A percentile compares a stretch with the other conserved stretches of the same genome.
These are phyloP conservation scores for Aspergillus ochraceoroseus DNA, from an alignment of 2,329 filamentous ascomycete genomes.

Conservation along the genomic window DNA sequence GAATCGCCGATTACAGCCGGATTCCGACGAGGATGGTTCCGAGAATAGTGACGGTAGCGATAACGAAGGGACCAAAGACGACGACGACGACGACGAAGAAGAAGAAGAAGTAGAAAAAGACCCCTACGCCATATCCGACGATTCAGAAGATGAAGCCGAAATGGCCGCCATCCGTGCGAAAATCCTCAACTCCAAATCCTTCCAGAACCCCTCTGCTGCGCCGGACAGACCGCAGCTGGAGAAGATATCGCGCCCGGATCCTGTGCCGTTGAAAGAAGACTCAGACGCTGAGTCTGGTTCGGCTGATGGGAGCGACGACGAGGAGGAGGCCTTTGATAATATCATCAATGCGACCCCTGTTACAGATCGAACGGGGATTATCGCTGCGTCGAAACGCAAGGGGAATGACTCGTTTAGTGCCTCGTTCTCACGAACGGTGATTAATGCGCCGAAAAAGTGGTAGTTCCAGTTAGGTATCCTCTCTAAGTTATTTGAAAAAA, in stretches of 20 bases:
- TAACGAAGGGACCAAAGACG: slow-evolving; percentile 46
- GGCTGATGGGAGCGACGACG: slow-evolving; percentile 51
- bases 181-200: slow-evolving; percentile 87
- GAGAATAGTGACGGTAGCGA: slow-evolving; percentile 39
- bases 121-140: slow-evolving; percentile 71
- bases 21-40: slow-evolving; percentile 51
- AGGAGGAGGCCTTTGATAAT: slow-evolving; percentile 77
- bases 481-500: too few species aligned
- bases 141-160: slow-evolving; percentile 75
- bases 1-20: slow-evolving; percentile 57
- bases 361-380: slow-evolving; percentile 75
- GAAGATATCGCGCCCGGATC: slow-evolving; percentile 58
- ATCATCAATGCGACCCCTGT: slow-evolving; percentile 89
- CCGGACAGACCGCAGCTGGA: slow-evolving; percentile 54
- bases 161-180: slow-evolving; percentile 90
- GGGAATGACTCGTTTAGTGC: slow-evolving; percentile 48
- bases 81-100: slow-evolving; percentile 43
- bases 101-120: slow-evolving; percentile 53
- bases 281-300: slow-evolving; percentile 67
- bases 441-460: slow-evolving; percentile 48
- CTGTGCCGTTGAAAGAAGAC: slow-evolving; percentile 49
- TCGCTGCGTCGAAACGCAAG: slow-evolving; percentile 55
- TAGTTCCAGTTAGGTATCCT: too few species aligned
- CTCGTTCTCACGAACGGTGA: slow-evolving; percentile 47
- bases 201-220: slow-evolving; percentile 54